phyloP scores from a whole-genome alignment of 2,329 filamentous ascomycete genomes.

The Rhynchosporium agropyri region DNA sequence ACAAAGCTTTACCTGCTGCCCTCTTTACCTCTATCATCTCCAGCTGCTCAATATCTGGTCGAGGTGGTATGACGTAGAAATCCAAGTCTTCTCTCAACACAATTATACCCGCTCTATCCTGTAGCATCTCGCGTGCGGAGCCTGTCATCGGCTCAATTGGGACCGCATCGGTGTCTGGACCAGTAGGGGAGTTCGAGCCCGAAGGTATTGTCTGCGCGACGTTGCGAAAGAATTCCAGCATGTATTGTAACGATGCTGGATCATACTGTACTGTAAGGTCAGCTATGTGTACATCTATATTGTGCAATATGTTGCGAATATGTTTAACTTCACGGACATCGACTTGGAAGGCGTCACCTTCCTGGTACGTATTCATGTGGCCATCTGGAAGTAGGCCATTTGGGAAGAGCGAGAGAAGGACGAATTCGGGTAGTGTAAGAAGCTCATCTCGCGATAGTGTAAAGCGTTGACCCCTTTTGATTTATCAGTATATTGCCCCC shows the following conservation, averaged over 20 bases:
- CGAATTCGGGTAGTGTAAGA: conserved; percentile 93
- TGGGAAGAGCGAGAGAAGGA: conserved; percentile 94
- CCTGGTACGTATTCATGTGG: conserved; percentile 89
- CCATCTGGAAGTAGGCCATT: conserved; percentile 98
- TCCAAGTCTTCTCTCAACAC: conserved; percentile 94
- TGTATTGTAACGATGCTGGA: conserved; percentile 93
- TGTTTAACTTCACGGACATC: conserved; percentile 71
- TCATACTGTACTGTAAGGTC: conserved; percentile 74
- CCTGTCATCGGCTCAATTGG: conserved; percentile 73
- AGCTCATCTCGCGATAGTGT: conserved; percentile 94
- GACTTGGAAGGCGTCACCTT: conserved; percentile 93
- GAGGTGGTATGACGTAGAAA: conserved; percentile 94
- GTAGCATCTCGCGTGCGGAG: conserved; percentile 73
- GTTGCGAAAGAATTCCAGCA: conserved; percentile 97
- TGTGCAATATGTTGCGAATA: conserved; percentile 41
- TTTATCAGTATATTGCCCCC: conserved; percentile 38
- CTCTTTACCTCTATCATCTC: conserved; percentile 98
- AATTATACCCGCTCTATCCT: conserved; percentile 93
- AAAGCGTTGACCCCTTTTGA: conserved; percentile 81
- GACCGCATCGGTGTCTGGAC: conserved; percentile 65
- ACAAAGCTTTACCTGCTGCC: conserved; percentile 81
- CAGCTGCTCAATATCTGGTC: conserved; percentile 76
- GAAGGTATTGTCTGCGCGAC: conserved; percentile 95
- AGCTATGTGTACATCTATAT: conserved; percentile 49
- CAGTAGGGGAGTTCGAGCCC: conserved; percentile 66